Base-by-base conservation (phyloP, 306 rosid genomes). In the Cicer bijugum region DNA sequence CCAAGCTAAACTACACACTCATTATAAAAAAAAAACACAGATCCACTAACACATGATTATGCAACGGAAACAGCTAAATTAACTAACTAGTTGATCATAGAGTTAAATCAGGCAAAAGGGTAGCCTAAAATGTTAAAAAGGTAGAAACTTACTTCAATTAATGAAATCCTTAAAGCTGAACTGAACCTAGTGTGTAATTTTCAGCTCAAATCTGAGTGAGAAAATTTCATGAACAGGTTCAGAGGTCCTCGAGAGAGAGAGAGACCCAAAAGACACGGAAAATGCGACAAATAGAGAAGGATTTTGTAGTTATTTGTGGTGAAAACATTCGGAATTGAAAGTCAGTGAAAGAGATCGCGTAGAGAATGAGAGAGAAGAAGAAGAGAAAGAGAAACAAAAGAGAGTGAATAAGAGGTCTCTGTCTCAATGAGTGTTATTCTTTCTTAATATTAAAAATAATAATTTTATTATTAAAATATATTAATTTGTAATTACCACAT, bases 321-420 rank as follows among this genome's bases (percentile, higher is more conserved):
- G 84, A 78, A 75, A 74, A 63, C 57, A 70, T 80, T 81, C 77
- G 77, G 72, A 88, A 83, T 82, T 84, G 81, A 63, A 65, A 67
- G 80, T 55, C 67, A 77, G 82, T 73, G 91, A 82, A 78, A 85
- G 85, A 85, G 89, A 89, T 91, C 88, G 89, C 88, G 87, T 71
- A 78, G 59, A 71, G 80, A 76, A 69, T 68, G 84, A 78, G 80
- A 62, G 80, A 72, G 46, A 28, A 11, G 57, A 33, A 63, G 57
- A 33, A 63, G 57, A 59, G 6, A 59, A 9, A 37, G 37, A 7
- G 81, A 28, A 28, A 28, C 35, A 28, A 28, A 28, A 28, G 35
- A 10, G 62, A 52, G 79, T 67, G 86, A 78, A 23, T 52, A 82
- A 50, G 47, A 59, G 83, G 83, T 70, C 81, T 75, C 37, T 40